Conservation (phyloP, 208 protist genomes). For the Strigomonas galati region DNA sequence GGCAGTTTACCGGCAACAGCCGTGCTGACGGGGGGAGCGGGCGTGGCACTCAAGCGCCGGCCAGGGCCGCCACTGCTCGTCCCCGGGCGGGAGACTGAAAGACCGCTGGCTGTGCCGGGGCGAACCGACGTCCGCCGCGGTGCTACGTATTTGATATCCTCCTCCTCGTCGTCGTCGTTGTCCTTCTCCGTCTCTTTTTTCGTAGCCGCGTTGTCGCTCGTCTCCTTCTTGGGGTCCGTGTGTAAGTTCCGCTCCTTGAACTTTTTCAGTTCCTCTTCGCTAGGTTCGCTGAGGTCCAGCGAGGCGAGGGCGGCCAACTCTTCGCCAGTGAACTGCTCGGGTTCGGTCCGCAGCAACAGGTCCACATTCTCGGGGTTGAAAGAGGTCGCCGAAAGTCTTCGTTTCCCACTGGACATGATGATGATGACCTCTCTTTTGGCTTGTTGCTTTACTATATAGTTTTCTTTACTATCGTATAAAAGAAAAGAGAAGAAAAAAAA, state of each 20-base stretch:
- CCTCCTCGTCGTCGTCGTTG: conserved; percentile 5
- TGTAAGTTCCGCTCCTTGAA: conserved; percentile 10
- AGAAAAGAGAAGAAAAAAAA: conserved; percentile 15
- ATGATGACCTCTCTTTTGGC: background rate
- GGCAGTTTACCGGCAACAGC: background rate
- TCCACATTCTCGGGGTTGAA: conserved; percentile 16
- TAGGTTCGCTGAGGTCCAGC: conserved; percentile 41
- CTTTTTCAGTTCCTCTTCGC: conserved; percentile 20
- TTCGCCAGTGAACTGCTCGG: conserved; percentile 29
- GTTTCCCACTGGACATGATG: background rate
- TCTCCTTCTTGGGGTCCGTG: background rate
- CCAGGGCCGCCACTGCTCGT: conserved; percentile 7
- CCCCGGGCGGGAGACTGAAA: background rate
- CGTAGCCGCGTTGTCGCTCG: background rate
- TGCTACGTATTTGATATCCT: background rate
- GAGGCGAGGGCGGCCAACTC: conserved; percentile 46
- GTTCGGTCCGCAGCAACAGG: conserved; percentile 7
- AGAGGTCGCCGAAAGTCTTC: conserved; percentile 7
- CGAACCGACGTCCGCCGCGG: background rate
- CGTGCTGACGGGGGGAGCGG: background rate
- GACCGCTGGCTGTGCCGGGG: background rate
- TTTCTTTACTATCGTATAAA: background rate
- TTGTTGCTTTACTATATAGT: background rate
- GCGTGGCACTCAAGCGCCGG: background rate
- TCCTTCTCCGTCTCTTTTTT: background rate